phyloP scores from a whole-genome alignment of 108 stramenopile genomes.

The Parmales sp. region DNA sequence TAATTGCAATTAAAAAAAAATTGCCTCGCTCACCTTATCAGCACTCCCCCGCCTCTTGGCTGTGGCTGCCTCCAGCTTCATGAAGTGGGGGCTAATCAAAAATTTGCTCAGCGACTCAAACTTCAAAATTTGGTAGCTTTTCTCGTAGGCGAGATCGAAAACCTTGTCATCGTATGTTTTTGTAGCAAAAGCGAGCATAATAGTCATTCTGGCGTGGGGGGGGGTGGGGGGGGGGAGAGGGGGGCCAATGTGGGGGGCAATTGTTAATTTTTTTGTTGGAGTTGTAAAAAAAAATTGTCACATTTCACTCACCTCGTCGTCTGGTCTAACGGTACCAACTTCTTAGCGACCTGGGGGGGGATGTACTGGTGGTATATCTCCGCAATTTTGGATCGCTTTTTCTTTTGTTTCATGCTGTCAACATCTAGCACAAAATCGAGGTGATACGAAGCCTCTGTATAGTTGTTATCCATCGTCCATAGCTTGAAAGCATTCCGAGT shows the following conservation, averaged over 20 bases:
- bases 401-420: background rate
- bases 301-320: background rate
- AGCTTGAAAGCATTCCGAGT: background rate
- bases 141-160: constrained; percentile 6
- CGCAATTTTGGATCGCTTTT: background rate
- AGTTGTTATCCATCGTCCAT: background rate
- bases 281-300: background rate
- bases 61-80: constrained; percentile 1
- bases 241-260: background rate
- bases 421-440: background rate
- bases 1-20: no score
- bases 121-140: background rate
- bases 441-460: background rate
- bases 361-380: background rate
- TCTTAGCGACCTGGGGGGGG: background rate
- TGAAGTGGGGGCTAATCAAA: background rate
- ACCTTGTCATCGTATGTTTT: background rate
- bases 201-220: background rate
- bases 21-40: background rate
- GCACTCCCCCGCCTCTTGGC: background rate
- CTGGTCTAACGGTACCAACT: background rate
- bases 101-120: background rate
- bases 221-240: background rate
- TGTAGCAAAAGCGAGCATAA: background rate
- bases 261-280: background rate